phyloP scores from a whole-genome alignment of 2,329 filamentous ascomycete species.

The Microsporum canis region DNA sequence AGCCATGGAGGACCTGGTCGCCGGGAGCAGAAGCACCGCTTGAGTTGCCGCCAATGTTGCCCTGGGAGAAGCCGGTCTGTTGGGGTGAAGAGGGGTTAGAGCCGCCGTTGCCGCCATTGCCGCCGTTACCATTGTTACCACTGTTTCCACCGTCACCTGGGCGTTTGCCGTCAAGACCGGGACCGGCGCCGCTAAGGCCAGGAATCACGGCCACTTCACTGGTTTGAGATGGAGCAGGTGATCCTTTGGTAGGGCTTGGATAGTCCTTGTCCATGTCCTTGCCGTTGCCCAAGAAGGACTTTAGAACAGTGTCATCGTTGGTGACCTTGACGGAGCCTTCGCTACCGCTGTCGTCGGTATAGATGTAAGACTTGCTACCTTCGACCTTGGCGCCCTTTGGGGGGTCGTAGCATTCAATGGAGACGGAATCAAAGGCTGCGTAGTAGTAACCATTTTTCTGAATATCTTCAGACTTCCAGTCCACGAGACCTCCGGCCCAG shows the following conservation, averaged over 20 bases:
- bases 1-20: constrained; percentile 34
- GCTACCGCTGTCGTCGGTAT: constrained; percentile 51
- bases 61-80: constrained; percentile 26
- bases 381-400: constrained; percentile 55
- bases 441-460: constrained; percentile 79
- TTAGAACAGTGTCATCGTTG: constrained; percentile 62
- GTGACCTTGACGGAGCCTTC: constrained; percentile 70
- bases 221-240: constrained; percentile 21
- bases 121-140: constrained; percentile 15
- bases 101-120: constrained; percentile 12
- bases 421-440: constrained; percentile 63
- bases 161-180: constrained; percentile 20
- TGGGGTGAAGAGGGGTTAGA: constrained; percentile 8
- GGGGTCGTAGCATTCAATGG: constrained; percentile 77
- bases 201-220: constrained; percentile 23
- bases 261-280: constrained; percentile 52
- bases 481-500: constrained; percentile 83
- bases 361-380: constrained; percentile 60
- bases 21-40: constrained; percentile 25
- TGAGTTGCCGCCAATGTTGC: constrained; percentile 13
- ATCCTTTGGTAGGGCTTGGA: constrained; percentile 22
- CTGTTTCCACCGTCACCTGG: constrained; percentile 15
- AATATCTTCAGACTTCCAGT: constrained; percentile 78
- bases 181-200: constrained; percentile 24
- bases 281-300: constrained; percentile 70